phyloP scores from a whole-genome alignment of 768 basidiomycete species.

The Tulasnella sp. region DNA sequence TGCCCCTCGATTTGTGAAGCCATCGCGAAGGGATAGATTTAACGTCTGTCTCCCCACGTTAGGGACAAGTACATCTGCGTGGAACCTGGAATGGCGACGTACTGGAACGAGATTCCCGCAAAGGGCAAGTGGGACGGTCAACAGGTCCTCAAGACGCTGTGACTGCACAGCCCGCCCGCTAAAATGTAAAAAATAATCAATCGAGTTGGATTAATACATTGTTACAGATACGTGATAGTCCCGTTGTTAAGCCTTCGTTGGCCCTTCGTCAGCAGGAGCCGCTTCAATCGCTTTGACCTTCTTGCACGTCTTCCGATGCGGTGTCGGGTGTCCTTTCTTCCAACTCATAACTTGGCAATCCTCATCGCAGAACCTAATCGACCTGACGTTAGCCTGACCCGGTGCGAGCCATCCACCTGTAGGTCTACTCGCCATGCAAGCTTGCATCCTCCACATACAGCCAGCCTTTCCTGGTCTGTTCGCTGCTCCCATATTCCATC shows the following conservation, averaged over 20 bases:
- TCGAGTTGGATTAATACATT: not conserved
- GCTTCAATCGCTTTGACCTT: constrained; percentile 8
- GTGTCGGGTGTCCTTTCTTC: constrained; percentile 29
- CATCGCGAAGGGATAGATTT: not conserved
- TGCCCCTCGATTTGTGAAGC: not conserved
- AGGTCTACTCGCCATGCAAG: constrained; percentile 19
- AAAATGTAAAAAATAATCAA: constrained; percentile 25
- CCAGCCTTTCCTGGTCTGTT: constrained; percentile 29
- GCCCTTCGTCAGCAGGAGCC: not conserved
- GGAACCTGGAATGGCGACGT: constrained; percentile 84
- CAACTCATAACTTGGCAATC: constrained; percentile 30
- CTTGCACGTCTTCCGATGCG: constrained; percentile 31
- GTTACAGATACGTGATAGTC: not conserved
- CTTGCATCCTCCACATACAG: constrained; percentile 25
- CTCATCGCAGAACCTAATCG: constrained; percentile 28
- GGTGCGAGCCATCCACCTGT: not conserved
- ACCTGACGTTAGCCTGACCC: not conserved
- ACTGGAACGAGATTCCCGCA: constrained; percentile 64
- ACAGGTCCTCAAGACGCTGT: constrained; percentile 62
- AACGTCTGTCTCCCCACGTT: not conserved
- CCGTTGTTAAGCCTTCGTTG: not conserved
- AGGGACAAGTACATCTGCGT: constrained; percentile 89
- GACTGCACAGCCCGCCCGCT: constrained; percentile 30
- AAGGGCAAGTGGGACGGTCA: constrained; percentile 77
- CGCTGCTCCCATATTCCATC: constrained; percentile 31